Evolutionary conservation across 139 green algal genomes (phyloP), one percentile per base, ranked within the genome.

Genomic region (Pleodorina starrii): DNA sequence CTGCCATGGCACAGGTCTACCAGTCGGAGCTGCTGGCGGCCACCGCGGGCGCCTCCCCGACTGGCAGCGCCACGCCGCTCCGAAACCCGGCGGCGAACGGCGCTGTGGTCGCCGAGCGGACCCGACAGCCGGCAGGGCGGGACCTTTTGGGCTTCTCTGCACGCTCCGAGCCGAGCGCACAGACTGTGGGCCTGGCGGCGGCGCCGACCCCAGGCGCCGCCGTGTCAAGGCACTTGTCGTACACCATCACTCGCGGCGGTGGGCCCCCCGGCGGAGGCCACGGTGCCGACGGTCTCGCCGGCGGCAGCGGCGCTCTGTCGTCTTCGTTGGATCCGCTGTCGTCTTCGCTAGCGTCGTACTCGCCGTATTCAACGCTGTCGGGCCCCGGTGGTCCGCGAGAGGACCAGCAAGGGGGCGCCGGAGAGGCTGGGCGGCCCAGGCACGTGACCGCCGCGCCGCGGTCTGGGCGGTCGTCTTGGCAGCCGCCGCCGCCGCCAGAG

Each of bases 21-120:
- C 81, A 77, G 43, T 87, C 81, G 6, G 81, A 87, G 81, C 43
- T 42, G 7, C 40, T 87, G 23, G 81, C 81, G 4, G 81, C 81
- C 2, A 60, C 60, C 5, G 81, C 81, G 32, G 60, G 79, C 79
- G 42, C 79, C 57, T 76, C 57, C 11, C 42, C 72, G 1, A 19
- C 38, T 17, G 48, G 36, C 69, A 73, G 63, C 19, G 32, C 63
- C 27, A 73, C 63, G 29, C 63, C 27, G 2, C 48, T 57, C 12
- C 48, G 48, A 57, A 57, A 12, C 48, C 48, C 48, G 48, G 48
- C 10, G 48, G 11, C 48, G 12, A 57, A 57, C 48, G 48, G 12
- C 48, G 48, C 48, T 57, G n/a, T 73, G 63, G 27, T 16, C 27
- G 16, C 54, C 54, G 54, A 66, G 54, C 54, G 54, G 54, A 66